Evolutionary conservation across 1,139 yeast genomes (phyloP), one percentile per base, ranked within the genome.

Genomic region (Scheffersomyces stambukii): DNA sequence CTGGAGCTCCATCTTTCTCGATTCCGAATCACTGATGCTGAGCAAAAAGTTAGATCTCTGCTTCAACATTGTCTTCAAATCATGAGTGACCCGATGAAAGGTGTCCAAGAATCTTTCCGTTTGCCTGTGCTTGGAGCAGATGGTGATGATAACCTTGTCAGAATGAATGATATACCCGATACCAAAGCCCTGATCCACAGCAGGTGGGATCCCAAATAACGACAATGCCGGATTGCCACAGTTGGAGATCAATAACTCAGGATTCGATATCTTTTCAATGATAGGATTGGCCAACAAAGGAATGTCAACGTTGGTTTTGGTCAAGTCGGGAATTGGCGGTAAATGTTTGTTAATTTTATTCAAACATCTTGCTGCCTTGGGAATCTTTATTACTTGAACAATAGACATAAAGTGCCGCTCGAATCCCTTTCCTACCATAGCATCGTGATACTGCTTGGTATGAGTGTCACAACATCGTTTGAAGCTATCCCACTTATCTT

Each of bases 181-280:
- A 9, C 89, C 91, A 50, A 78, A 81, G 0, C 93, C 93, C 41
- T 77, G 77, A 28, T 82, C 77, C 14, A 70, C 64, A 0, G 86
- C 84, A 2, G 91, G 93, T 0, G 89, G 80, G 16, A 82, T 72
- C 6, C 91, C 91, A 60, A 82, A 82, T 11, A 78, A 59, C 27
- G 73, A 71, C 40, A 82, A 66, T 0, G 91, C 86, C 8, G 86
- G 82, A 46, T 81, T 82, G 12, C 93, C 93, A 58, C 93, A 82
- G 48, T 82, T 82, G 15, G 68, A 57, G 24, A 67, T 60, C 29
- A 67, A 51, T 17, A 67, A 41, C 33, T 66, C 73, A 0, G 73
- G 71, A 11, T 60, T 51, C 25, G 64, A 54, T 24, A 75, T 50
- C 35, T 50, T 54, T 17, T 64, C 67, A 26, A 67, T 51, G 10